Evolutionary conservation across 306 rosid genomes (phyloP).

Genomic region (Albizia julibrissin): DNA sequence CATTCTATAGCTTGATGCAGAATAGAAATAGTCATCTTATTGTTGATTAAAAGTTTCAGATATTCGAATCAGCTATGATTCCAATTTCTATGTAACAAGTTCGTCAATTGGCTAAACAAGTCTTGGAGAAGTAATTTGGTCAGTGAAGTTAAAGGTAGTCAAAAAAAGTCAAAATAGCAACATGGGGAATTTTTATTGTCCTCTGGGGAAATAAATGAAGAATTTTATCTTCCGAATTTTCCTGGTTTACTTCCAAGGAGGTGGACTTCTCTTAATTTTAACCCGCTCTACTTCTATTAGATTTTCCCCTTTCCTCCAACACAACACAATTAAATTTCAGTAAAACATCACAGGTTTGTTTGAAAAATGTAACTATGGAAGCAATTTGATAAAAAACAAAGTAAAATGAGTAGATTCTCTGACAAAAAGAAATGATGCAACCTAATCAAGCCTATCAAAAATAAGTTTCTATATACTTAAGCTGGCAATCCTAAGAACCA

Average conservation of each 20-base stretch:
- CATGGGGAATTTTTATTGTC: background rate
- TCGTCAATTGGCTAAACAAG: background rate
- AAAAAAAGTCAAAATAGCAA: background rate
- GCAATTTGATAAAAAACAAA: background rate
- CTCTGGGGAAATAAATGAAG: background rate
- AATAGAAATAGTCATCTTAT: background rate
- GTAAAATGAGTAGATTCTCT: slow-evolving; percentile 21
- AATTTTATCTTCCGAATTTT: background rate
- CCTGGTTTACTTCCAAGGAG: background rate
- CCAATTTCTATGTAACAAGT: background rate
- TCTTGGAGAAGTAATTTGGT: background rate
- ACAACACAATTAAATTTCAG: background rate
- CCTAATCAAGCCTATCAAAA: background rate
- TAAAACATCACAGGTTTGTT: background rate
- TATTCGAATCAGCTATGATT: background rate
- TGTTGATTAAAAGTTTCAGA: background rate
- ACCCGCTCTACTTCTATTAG: background rate
- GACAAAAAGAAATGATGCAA: background rate
- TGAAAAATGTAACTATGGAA: slow-evolving; percentile 15
- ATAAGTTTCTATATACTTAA: background rate
- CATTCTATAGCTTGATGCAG: slow-evolving; percentile 3
- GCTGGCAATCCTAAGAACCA: slow-evolving; percentile 4
- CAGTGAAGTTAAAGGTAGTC: background rate
- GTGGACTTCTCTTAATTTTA: background rate
- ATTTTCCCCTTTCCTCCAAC: slow-evolving; percentile 2